A percentile compares a stretch with the other conserved stretches of the same genome.
phyloP scores from a whole-genome alignment of 106 monocot genomes.

The Narthecium ossifragum region DNA sequence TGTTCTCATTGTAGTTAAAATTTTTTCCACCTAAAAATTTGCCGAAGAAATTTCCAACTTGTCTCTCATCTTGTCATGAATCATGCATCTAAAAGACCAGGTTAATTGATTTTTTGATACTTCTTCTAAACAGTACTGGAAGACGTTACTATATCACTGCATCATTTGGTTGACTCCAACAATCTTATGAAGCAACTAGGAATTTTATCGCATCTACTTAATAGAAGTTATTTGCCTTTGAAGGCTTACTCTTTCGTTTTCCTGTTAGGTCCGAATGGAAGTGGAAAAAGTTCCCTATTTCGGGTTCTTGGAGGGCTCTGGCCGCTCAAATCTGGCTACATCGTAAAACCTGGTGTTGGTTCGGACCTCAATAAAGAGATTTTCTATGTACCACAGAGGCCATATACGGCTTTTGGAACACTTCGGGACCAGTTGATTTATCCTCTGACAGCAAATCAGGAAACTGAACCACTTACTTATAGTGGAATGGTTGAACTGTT shows the following conservation, averaged over 20 bases:
- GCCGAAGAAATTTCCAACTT: too few species aligned
- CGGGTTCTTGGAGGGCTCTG: conserved; percentile 98
- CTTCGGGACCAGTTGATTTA: conserved; percentile 98
- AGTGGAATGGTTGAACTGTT: conserved; percentile 82
- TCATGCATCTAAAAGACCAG: too few species aligned
- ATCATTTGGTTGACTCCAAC: too few species aligned
- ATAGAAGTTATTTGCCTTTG: too few species aligned
- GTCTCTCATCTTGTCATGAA: too few species aligned
- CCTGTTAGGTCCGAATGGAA: conserved; percentile 96
- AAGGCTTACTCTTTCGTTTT: conserved; percentile 12
- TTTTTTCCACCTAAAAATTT: too few species aligned
- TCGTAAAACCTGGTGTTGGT: conserved; percentile 95
- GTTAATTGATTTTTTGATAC: too few species aligned
- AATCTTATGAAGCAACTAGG: too few species aligned
- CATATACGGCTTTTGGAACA: conserved; percentile 98
- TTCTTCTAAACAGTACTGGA: too few species aligned
- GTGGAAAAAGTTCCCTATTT: conserved; percentile 98
- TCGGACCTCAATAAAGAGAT: conserved; percentile 99
- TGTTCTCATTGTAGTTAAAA: too few species aligned
- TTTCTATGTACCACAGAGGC: conserved; percentile 97
- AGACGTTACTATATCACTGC: too few species aligned
- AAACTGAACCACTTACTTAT: conserved; percentile 74
- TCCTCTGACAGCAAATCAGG: conserved; percentile 81
- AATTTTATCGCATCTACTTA: too few species aligned
- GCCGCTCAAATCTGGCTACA: conserved; percentile 89